Percentiles rank a stretch among this genome's conserved stretches.
Conservation (phyloP, 371 early-diverging fungal species). For the Haplosporangium sp. region DNA sequence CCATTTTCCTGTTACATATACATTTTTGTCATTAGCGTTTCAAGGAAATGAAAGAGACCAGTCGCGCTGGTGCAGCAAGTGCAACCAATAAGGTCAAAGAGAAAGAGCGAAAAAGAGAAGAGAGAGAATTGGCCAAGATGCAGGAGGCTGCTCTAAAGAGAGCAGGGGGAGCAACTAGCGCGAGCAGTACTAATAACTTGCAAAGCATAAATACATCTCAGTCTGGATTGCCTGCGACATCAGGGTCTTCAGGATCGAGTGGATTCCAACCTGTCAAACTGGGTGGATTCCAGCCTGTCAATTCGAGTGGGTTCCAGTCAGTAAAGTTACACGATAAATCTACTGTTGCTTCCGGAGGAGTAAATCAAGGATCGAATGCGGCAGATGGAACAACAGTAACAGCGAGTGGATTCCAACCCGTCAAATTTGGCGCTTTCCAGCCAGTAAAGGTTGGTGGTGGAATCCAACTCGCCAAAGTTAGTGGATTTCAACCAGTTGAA, state of each 20-base stretch:
- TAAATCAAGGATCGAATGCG: slow-evolving; percentile 2
- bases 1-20: neutral
- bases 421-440: slow-evolving; percentile 35
- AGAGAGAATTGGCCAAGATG: slow-evolving; percentile 72
- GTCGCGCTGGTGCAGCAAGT: slow-evolving; percentile 58
- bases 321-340: neutral
- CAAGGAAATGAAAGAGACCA: slow-evolving; percentile 80
- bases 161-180: slow-evolving; percentile 28
- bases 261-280: slow-evolving; percentile 27
- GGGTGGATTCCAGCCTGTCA: slow-evolving; percentile 25
- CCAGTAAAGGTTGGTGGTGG: slow-evolving; percentile 23
- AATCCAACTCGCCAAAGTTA: slow-evolving; percentile 35
- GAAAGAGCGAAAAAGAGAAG: slow-evolving; percentile 75
- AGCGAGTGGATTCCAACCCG: slow-evolving; percentile 34
- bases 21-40: slow-evolving; percentile 63
- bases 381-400: neutral
- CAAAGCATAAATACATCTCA: neutral
- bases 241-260: slow-evolving; percentile 1
- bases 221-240: neutral
- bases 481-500: slow-evolving; percentile 38
- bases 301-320: slow-evolving; percentile 9
- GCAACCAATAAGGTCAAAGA: slow-evolving; percentile 65
- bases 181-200: neutral
- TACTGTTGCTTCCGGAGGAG: slow-evolving; percentile 10
- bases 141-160: slow-evolving; percentile 74